A percentile compares a stretch with the other conserved stretches of the same genome.
These are phyloP conservation scores for Diplosphaera chodatii DNA, from an alignment of 139 green algal genomes.

Conservation along the genomic window DNA sequence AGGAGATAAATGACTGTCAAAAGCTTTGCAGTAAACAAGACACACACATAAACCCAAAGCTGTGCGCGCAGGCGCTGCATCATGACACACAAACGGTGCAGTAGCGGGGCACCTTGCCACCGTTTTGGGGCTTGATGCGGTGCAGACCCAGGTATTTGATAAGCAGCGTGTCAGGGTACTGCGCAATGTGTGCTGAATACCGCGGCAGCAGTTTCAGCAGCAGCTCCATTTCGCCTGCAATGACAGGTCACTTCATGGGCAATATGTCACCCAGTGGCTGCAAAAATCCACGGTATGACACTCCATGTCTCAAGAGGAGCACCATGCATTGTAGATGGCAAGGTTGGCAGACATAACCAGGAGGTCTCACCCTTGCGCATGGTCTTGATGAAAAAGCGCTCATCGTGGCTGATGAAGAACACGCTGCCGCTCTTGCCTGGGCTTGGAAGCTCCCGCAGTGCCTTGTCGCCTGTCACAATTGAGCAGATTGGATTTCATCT, in stretches of 20 bases:
- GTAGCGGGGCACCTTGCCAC: slow-evolving; percentile 63
- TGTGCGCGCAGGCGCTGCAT: too few relatives aligned
- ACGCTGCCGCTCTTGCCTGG: slow-evolving; percentile 83
- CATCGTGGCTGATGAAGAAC: slow-evolving; percentile 82
- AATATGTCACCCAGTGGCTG: too few relatives aligned
- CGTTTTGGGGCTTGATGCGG: slow-evolving; percentile 65
- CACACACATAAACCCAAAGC: too few relatives aligned
- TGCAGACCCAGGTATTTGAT: slow-evolving; percentile 90
- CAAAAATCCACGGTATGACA: too few relatives aligned
- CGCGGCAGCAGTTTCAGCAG: slow-evolving; percentile 70
- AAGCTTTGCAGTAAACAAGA: too few relatives aligned
- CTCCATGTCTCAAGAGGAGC: too few relatives aligned
- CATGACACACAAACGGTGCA: too few relatives aligned
- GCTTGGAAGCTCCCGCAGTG: slow-evolving; percentile 83
- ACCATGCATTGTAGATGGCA: too few relatives aligned
- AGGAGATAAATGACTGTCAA: too few relatives aligned
- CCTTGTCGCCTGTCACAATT: slow-evolving; percentile 59
- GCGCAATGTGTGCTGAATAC: slow-evolving; percentile 73
- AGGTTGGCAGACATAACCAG: too few relatives aligned
- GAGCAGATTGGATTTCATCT: too few relatives aligned
- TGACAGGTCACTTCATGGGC: too few relatives aligned
- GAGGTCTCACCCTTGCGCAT: slow-evolving; percentile 14
- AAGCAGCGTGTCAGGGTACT: slow-evolving; percentile 63
- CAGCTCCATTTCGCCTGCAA: slow-evolving; percentile 52
- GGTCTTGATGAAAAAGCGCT: slow-evolving; percentile 34